These are phyloP conservation scores for Sarocladium oryzae DNA, from an alignment of 2,329 filamentous ascomycete genomes.

Conservation along the genomic window DNA sequence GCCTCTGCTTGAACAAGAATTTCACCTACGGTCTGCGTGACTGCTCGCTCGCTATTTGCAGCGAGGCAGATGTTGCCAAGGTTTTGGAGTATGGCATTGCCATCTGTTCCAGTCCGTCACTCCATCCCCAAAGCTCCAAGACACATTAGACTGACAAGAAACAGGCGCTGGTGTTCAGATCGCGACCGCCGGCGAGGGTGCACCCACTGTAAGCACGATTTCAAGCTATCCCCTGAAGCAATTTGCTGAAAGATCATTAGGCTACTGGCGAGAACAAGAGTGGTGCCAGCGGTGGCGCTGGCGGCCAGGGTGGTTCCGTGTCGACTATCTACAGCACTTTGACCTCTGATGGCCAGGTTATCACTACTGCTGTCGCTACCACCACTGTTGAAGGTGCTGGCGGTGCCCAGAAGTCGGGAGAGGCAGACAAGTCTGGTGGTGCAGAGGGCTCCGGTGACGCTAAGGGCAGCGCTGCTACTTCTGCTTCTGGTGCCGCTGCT, in stretches of 20 bases:
- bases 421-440: too few relatives aligned
- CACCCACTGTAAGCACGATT: constrained; percentile 15
- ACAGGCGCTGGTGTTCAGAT: constrained; percentile 28
- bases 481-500: constrained; percentile 14
- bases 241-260: too few relatives aligned
- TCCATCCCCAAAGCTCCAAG: constrained; percentile 10
- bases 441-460: not conserved
- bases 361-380: constrained; percentile 30
- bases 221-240: too few relatives aligned
- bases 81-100: constrained; percentile 32
- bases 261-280: not conserved
- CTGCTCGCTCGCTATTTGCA: constrained; percentile 40
- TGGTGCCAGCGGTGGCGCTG: constrained; percentile 8
- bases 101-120: constrained; percentile 31
- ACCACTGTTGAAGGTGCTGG: constrained; percentile 25
- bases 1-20: constrained; percentile 40
- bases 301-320: constrained; percentile 14
- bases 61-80: constrained; percentile 24
- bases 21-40: constrained; percentile 46
- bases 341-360: constrained; percentile 26
- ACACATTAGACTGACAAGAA: not conserved
- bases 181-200: constrained; percentile 21
- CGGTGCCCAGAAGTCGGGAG: not conserved
- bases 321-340: constrained; percentile 32
- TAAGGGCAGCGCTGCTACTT: constrained; percentile 12